phyloP scores from a whole-genome alignment of 1,284 basidiomycete species.

The Calocybe gambosa region DNA sequence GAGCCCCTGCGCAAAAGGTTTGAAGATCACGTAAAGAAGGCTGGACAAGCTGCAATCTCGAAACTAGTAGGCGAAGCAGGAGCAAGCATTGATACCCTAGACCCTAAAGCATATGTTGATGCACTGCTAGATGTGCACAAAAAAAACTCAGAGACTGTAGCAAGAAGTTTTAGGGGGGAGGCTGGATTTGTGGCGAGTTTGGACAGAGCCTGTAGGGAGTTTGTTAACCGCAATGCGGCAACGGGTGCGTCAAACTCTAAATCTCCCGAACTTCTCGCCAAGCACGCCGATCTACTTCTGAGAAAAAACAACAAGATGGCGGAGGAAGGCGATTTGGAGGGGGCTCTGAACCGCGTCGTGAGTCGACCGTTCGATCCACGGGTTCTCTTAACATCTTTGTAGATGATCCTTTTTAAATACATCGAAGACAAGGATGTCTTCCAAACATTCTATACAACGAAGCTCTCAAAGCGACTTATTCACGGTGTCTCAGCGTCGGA shows the following conservation, averaged over 20 bases:
- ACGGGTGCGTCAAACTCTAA: slow-evolving; percentile 82
- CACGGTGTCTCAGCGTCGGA: slow-evolving; percentile 91
- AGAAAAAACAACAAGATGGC: slow-evolving; percentile 96
- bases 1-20: slow-evolving; percentile 84
- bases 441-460: slow-evolving; percentile 98
- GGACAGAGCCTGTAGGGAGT: slow-evolving; percentile 94
- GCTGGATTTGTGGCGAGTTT: slow-evolving; percentile 93
- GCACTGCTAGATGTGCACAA: slow-evolving; percentile 87
- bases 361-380: slow-evolving; percentile 30
- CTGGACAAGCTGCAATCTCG: slow-evolving; percentile 81
- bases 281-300: slow-evolving; percentile 87
- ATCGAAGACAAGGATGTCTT: slow-evolving; percentile 99
- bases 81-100: slow-evolving; percentile 58
- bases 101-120: slow-evolving; percentile 92
- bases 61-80: slow-evolving; percentile 73
- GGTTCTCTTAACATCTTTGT: not conserved
- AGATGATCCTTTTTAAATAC: slow-evolving; percentile 99
- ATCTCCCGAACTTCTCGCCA: slow-evolving; percentile 92
- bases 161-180: slow-evolving; percentile 88
- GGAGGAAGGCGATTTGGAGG: slow-evolving; percentile 87
- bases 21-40: slow-evolving; percentile 87
- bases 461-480: slow-evolving; percentile 92
- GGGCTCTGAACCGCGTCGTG: slow-evolving; percentile 86
- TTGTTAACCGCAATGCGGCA: slow-evolving; percentile 92
- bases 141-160: slow-evolving; percentile 89